A percentile compares a stretch with the other conserved stretches of the same genome.
Evolutionary conservation across 2,329 filamentous ascomycete genomes (phyloP).

Genomic region (Fusarium ramigenum): DNA sequence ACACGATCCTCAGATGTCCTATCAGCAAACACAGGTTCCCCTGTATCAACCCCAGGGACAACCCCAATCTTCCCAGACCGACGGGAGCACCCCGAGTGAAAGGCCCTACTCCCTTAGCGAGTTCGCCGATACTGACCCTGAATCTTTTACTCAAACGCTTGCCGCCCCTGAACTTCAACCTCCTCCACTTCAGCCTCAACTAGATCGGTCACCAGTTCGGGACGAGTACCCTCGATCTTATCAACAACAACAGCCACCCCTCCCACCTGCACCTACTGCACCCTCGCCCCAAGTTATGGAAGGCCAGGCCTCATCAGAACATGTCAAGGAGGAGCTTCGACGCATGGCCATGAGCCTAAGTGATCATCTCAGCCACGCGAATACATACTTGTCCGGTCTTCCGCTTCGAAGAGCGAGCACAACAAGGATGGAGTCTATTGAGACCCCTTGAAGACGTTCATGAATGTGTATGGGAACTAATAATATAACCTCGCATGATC

Average conservation of each 20-base stretch:
- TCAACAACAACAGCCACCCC: conserved; percentile 27
- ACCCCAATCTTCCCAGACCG: conserved; percentile 19
- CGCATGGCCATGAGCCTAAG: conserved; percentile 59
- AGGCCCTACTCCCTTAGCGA: conserved; percentile 53
- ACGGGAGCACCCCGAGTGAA: conserved; percentile 28
- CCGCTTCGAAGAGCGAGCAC: conserved; percentile 49
- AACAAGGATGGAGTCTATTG: conserved; percentile 42
- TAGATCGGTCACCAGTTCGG: conserved; percentile 28
- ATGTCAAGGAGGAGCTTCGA: conserved; percentile 62
- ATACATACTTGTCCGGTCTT: conserved; percentile 55
- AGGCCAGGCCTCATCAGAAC: conserved; percentile 60
- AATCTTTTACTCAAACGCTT: conserved; percentile 47
- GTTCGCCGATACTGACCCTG: conserved; percentile 54
- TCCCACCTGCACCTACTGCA: conserved; percentile 53
- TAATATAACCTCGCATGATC: not conserved
- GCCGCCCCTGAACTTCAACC: conserved; percentile 38
- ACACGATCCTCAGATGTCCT: conserved; percentile 27
- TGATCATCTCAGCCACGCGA: conserved; percentile 59
- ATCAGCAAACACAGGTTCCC: conserved; percentile 33
- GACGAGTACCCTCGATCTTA: conserved; percentile 27
- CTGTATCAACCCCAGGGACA: conserved; percentile 18
- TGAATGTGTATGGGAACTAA: not conserved
- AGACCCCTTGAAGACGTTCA: conserved; percentile 25
- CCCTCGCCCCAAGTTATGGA: conserved; percentile 64
- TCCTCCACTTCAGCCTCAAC: conserved; percentile 36